phyloP scores from a whole-genome alignment of 129 eudicot genomes.

The Centella asiatica region DNA sequence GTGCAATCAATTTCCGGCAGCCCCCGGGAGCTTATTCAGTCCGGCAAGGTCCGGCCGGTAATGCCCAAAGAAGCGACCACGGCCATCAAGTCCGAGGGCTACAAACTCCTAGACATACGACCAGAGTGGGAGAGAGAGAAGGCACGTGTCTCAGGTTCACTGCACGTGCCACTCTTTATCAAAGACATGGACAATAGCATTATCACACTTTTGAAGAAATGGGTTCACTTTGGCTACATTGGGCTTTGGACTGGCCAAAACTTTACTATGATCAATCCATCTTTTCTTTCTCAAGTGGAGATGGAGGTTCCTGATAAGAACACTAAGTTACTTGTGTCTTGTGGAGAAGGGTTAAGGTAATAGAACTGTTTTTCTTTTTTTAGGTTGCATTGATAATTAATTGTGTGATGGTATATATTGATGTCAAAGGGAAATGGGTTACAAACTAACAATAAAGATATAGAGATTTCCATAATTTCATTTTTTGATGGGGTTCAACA shows the following conservation, averaged over 20 bases:
- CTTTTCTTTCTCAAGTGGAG: slow-evolving; percentile 53
- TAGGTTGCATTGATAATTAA: not conserved
- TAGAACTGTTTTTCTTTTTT: not conserved
- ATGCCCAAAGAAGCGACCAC: slow-evolving; percentile 58
- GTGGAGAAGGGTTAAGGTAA: slow-evolving; percentile 96
- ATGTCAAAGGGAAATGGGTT: no score
- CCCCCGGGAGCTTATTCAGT: slow-evolving; percentile 60
- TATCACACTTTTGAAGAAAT: slow-evolving; percentile 66
- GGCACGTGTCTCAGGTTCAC: slow-evolving; percentile 67
- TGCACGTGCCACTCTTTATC: slow-evolving; percentile 86
- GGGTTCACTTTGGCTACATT: slow-evolving; percentile 98
- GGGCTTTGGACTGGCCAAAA: slow-evolving; percentile 88
- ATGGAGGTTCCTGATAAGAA: slow-evolving; percentile 55
- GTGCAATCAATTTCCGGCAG: slow-evolving; percentile 39
- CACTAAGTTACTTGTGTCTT: slow-evolving; percentile 67
- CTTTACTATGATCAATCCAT: slow-evolving; percentile 71
- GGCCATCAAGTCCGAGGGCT: slow-evolving; percentile 44
- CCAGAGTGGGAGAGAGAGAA: slow-evolving; percentile 92
- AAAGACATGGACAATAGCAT: slow-evolving; percentile 66
- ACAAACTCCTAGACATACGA: slow-evolving; percentile 63
- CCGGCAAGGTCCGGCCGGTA: slow-evolving; percentile 68
- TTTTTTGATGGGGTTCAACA: no score
- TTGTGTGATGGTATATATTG: no score
- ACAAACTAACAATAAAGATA: no score
- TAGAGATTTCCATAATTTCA: no score